Evolutionary conservation across 2,329 filamentous ascomycete genomes (phyloP).

Genomic region (Colletotrichum phormii): DNA sequence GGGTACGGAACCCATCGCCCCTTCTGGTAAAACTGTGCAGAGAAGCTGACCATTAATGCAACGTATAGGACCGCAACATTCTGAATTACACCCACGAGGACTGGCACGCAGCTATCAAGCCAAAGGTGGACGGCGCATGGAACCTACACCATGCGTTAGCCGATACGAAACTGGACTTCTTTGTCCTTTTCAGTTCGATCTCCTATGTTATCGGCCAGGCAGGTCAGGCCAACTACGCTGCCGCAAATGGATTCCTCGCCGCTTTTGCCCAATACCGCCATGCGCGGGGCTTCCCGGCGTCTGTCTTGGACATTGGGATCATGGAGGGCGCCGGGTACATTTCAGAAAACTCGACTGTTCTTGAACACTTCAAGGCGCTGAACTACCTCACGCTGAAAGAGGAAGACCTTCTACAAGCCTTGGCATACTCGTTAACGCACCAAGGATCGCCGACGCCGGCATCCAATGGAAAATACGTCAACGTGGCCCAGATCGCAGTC

Average conservation of each 20-base stretch:
- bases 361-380: background rate
- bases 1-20: slow-evolving; percentile 3
- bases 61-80: background rate
- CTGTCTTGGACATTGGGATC: slow-evolving; percentile 30
- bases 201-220: slow-evolving; percentile 40
- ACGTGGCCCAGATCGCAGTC: background rate
- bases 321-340: slow-evolving; percentile 30
- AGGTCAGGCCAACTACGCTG: slow-evolving; percentile 49
- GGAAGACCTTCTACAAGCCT: slow-evolving; percentile 31
- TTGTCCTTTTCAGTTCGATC: slow-evolving; percentile 42
- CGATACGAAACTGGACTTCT: slow-evolving; percentile 42
- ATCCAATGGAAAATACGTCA: background rate
- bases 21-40: background rate
- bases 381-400: slow-evolving; percentile 31
- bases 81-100: slow-evolving; percentile 39
- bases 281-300: slow-evolving; percentile 37
- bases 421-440: background rate
- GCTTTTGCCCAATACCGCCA: slow-evolving; percentile 41
- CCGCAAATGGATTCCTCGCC: slow-evolving; percentile 48
- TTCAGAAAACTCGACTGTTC: slow-evolving; percentile 48
- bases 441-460: background rate
- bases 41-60: background rate
- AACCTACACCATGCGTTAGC: slow-evolving; percentile 47
- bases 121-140: slow-evolving; percentile 50
- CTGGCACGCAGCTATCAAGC: slow-evolving; percentile 40